phyloP scores from a whole-genome alignment of 148 eudicot species.

The Cornus suecica region DNA sequence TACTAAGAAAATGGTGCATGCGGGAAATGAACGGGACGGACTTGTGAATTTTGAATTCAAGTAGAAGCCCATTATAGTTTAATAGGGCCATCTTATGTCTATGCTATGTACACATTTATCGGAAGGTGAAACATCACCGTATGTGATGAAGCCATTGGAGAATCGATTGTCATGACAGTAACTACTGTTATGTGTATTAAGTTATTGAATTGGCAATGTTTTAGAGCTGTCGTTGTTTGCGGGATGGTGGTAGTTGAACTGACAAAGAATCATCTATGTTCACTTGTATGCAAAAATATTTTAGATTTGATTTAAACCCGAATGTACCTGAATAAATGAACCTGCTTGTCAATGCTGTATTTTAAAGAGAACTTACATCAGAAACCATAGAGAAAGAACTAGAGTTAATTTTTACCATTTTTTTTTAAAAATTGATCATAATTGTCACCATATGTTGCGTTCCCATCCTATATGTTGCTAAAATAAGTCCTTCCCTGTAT shows the following conservation, averaged over 20 bases:
- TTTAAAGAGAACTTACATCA: no score
- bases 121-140: no score
- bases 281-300: no score
- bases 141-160: neutral
- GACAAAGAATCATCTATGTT: no score
- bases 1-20: neutral
- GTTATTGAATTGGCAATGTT: neutral
- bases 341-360: neutral
- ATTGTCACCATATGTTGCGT: neutral
- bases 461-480: neutral
- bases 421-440: neutral
- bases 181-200: neutral
- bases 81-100: neutral
- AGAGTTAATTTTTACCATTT: no score
- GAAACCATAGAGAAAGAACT: no score
- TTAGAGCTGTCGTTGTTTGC: no score
- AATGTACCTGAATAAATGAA: no score
- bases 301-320: neutral
- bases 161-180: neutral
- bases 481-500: neutral
- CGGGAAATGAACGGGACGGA: neutral
- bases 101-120: neutral
- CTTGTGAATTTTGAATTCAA: neutral
- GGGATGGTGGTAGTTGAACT: no score
- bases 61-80: neutral